Base-by-base conservation (phyloP, 345 rosid species). In the Lenwebbia sp. region DNA sequence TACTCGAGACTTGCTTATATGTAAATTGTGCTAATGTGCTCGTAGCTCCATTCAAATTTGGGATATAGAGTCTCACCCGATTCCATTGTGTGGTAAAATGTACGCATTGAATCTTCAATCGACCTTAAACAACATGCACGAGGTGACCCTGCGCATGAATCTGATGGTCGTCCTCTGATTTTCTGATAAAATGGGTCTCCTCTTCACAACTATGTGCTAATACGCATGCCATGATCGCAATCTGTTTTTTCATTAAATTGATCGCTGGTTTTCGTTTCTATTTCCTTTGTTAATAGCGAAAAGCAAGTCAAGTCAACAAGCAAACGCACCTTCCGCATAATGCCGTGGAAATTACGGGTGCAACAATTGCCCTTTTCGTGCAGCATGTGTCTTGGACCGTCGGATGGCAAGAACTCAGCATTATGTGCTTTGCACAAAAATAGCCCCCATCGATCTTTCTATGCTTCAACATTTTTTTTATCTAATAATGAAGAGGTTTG, bases 1-100 rank as follows among this genome's bases (percentile, higher is more conserved):
- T 58, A n/a, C 3, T 58, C 6, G 0, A 0, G 9, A 58, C 28
- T 56, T 56, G 2, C 0, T 56, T 12, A 56, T 25, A 56, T 56
- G 12, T 56, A 0, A 5, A 25, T 10, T 56, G 28, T 56, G 28
- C 62, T 25, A 56, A 56, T 5, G 0, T 25, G 28, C 7, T 0
- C n/a, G 14, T 0, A 25, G n/a, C 62, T 56, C 62, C 28, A 56
- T 56, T 10, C 30, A 25, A 25, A 56, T 55, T 58, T 54, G 8
- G 33, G 70, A n/a, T 58, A n/a, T 2, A 57, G n/a, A n/a, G 30
- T 58, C 33, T 58, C 33, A 1, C 33, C 7, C 3, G 2, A 13
- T n/a, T 58, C 33, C 17, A 14, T 1, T 58, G 5, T 57, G 1
- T 0, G 14, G 14, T 22, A 58, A 26, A 58, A n/a, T n/a, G 7